These are phyloP conservation scores for Tylopilus rubrobrunneus DNA, from an alignment of 768 basidiomycete genomes.

Conservation along the genomic window DNA sequence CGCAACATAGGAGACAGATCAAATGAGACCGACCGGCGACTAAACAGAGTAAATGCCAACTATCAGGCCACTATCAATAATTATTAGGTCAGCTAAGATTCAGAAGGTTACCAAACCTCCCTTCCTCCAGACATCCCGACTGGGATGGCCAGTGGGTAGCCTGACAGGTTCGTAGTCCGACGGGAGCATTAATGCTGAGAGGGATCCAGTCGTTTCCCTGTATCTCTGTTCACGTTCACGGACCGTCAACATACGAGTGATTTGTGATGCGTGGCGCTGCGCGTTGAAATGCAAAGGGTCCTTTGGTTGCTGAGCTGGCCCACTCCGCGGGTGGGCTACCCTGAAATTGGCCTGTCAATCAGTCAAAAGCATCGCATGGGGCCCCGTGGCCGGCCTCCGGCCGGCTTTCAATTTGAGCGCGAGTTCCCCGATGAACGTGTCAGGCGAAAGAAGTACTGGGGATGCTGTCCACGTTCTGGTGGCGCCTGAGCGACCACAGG, in stretches of 20 bases:
- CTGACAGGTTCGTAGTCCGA: not conserved
- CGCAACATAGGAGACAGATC: not conserved
- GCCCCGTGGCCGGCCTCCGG: not conserved
- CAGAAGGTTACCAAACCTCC: no score
- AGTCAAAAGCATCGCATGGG: not conserved
- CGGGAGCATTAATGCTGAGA: not conserved
- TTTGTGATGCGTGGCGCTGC: not conserved
- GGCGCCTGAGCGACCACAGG: not conserved
- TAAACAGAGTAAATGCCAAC: not conserved
- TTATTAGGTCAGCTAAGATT: not conserved
- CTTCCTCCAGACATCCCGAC: not conserved
- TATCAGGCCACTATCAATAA: not conserved
- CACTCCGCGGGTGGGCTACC: conserved; percentile 1
- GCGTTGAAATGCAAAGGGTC: not conserved
- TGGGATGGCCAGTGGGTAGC: not conserved
- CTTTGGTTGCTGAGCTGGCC: not conserved
- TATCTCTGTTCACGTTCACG: conserved; percentile 1
- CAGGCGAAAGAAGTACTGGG: not conserved
- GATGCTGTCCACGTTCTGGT: not conserved
- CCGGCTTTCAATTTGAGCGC: conserved; percentile 1
- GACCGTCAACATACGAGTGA: not conserved
- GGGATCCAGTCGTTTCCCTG: not conserved
- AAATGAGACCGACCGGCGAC: not conserved
- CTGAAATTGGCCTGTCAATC: conserved; percentile 1
- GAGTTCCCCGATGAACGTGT: conserved; percentile 7